Evolutionary conservation across 2,329 filamentous ascomycete species (phyloP).

Genomic region (Tricladium varicosporioides): DNA sequence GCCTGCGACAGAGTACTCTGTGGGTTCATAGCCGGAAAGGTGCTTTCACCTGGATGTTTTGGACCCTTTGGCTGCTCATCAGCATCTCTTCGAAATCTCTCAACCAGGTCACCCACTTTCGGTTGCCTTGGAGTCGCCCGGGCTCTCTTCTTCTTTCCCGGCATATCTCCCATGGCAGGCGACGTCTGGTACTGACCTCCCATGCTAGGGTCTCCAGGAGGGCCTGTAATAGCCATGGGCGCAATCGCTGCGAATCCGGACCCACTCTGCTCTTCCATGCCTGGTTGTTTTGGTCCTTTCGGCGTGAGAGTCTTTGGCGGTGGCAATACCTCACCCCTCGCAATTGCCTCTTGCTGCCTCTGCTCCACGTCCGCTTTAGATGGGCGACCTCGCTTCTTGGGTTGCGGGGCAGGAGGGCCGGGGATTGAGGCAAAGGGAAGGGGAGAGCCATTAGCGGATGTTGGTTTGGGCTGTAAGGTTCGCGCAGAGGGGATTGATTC

Average conservation of each 20-base stretch:
- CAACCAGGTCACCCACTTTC: constrained; percentile 15
- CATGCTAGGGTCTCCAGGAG: constrained; percentile 9
- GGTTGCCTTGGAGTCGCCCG: constrained; percentile 16
- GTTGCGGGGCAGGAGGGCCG: constrained; percentile 5
- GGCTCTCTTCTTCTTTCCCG: constrained; percentile 23
- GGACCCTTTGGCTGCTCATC: constrained; percentile 9
- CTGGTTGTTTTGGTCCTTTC: constrained; percentile 5
- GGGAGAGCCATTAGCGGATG: constrained; percentile 26
- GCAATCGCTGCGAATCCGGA: constrained; percentile 11
- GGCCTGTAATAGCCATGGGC: constrained; percentile 5
- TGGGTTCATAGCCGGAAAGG: constrained; percentile 13
- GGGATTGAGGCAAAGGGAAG: constrained; percentile 19
- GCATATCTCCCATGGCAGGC: constrained; percentile 12
- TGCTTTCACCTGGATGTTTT: constrained; percentile 22
- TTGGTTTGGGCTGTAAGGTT: constrained; percentile 30
- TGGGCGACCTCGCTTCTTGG: constrained; percentile 32
- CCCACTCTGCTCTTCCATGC: constrained; percentile 13
- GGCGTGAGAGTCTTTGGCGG: constrained; percentile 14
- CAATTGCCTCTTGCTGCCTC: constrained; percentile 27
- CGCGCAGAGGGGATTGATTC: constrained; percentile 17
- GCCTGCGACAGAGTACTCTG: constrained; percentile 3
- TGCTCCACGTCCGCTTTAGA: constrained; percentile 32
- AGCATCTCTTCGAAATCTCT: not conserved
- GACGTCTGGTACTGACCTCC: constrained; percentile 13
- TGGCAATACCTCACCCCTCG: constrained; percentile 27